Base-by-base conservation (phyloP, 116 monocot species). In the Phalaenopsis hybrid region DNA sequence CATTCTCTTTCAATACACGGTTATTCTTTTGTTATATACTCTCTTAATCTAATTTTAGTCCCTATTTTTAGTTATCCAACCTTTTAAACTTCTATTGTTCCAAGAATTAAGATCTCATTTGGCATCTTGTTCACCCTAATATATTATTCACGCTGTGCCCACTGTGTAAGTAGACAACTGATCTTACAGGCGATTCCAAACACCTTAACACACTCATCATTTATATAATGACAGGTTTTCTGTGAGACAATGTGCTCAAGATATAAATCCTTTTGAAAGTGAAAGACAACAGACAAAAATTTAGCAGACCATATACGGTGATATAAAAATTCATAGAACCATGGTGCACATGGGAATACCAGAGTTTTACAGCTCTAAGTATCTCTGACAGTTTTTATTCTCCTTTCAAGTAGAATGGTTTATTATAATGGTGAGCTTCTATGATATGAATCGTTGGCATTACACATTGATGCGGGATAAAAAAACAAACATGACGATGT, bases 151-250 rank as follows among this genome's bases (percentile, higher is more conserved):
- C 67, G 28, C 8, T 67, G 67, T 21, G 21, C 67, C 8, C 28
- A 15, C 55, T 55, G 16, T 55, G 55, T 16, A 65, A 65, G 21
- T 65, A 21, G 23, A 65, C 65, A 65, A 65, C 23, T 65, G 25
- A 65, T 25, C 65, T 65, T 65, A 25, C 3, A 23, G 65, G 65
- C 65, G 25, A 8, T 7, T 65, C 23, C 65, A 65, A 55, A 65
- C 58, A 18, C 20, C 20, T 58, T 4, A 18, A 58, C 25, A 65
- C 8, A 25, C 21, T 8, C 7, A 21, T 65, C 23, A 21, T 23
- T 65, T 65, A 25, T 23, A 65, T 7, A 65, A 65, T 65, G 65
- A 65, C 65, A 65, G n/a, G 65, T 65, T 65, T 58, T 65, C n/a
- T 23, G 23, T 65, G 25, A 65, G 9, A 65, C 5, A 21, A 65